Evolutionary conservation across 164 flowering plant species (phyloP).

Genomic region (Magnolia sinica): DNA sequence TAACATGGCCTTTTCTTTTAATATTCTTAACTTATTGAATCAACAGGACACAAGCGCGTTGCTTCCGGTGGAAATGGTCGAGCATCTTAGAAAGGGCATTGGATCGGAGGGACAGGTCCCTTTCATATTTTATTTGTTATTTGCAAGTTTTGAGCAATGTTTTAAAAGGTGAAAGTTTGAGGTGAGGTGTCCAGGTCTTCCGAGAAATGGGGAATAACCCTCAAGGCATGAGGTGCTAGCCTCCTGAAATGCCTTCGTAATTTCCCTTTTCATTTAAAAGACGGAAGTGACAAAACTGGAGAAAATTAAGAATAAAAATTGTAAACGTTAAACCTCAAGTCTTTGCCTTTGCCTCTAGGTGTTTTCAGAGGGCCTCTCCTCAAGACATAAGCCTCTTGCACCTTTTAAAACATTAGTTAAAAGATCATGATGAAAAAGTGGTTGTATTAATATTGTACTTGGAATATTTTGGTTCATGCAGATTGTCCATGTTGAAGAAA

Average conservation of each 20-base stretch:
- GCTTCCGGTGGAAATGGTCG: slow-evolving; percentile 75
- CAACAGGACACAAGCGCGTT: slow-evolving; percentile 57
- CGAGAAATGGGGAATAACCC: no score
- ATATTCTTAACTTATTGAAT: slow-evolving; percentile 3
- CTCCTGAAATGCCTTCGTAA: no score
- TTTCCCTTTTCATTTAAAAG: not conserved
- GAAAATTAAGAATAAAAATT: no score
- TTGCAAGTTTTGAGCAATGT: not conserved
- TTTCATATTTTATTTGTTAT: not conserved
- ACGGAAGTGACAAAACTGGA: no score
- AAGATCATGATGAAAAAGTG: not conserved
- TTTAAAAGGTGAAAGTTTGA: not conserved
- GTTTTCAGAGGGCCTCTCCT: not conserved
- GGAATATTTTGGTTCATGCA: slow-evolving; percentile 27
- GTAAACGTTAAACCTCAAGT: no score
- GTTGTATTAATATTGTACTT: not conserved
- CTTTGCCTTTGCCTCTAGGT: not conserved
- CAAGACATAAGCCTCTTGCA: not conserved
- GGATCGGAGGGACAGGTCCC: slow-evolving; percentile 87
- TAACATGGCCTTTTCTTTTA: not conserved
- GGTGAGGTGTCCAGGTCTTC: no score
- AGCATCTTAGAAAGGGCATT: slow-evolving; percentile 65
- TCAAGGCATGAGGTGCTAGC: no score
- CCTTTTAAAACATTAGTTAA: not conserved
- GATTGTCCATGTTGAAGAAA: slow-evolving; percentile 82